Percentiles rank a stretch among this genome's conserved stretches.
phyloP scores from a whole-genome alignment of 2,329 filamentous ascomycete species.

The Peltaster fructicola region DNA sequence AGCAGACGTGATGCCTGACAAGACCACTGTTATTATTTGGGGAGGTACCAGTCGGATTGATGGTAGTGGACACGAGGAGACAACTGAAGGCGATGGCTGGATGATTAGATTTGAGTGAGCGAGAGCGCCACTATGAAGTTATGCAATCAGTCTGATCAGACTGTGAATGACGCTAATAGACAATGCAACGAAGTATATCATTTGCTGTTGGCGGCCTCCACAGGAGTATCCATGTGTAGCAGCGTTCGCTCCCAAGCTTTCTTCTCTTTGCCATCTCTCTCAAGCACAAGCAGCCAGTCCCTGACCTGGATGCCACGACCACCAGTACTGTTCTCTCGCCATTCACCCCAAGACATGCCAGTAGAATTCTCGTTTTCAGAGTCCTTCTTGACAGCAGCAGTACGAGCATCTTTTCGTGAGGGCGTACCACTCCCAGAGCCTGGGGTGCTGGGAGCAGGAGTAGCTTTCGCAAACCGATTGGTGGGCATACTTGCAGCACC shows the following conservation, averaged over 20 bases:
- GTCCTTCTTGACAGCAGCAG: slow-evolving; percentile 5
- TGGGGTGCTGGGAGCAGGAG: slow-evolving; percentile 1
- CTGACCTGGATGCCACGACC: slow-evolving; percentile 68
- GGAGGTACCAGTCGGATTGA: slow-evolving; percentile 27
- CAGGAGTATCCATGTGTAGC: slow-evolving; percentile 1
- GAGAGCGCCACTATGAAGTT: too few species aligned
- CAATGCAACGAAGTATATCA: too few species aligned
- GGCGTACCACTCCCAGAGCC: slow-evolving; percentile 10
- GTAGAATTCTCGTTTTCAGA: too few species aligned
- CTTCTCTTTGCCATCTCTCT: slow-evolving; percentile 55
- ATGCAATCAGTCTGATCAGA: too few species aligned
- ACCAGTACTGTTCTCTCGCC: slow-evolving; percentile 55
- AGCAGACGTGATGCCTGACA: slow-evolving; percentile 21
- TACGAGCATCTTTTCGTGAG: slow-evolving; percentile 3
- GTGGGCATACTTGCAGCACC: slow-evolving; percentile 39
- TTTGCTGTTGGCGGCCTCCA: too few species aligned
- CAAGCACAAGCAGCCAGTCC: slow-evolving; percentile 64
- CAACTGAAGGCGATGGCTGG: slow-evolving; percentile 31
- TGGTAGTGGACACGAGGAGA: slow-evolving; percentile 24
- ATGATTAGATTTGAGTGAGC: slow-evolving; percentile 21
- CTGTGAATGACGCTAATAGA: too few species aligned
- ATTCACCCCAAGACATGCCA: slow-evolving; percentile 19
- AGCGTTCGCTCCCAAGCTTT: slow-evolving; percentile 41
- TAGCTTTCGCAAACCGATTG: slow-evolving; percentile 20
- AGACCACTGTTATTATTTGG: slow-evolving; percentile 23